phyloP scores from a whole-genome alignment of 2,329 filamentous ascomycete species.

The Ophiocordyceps robertsii region DNA sequence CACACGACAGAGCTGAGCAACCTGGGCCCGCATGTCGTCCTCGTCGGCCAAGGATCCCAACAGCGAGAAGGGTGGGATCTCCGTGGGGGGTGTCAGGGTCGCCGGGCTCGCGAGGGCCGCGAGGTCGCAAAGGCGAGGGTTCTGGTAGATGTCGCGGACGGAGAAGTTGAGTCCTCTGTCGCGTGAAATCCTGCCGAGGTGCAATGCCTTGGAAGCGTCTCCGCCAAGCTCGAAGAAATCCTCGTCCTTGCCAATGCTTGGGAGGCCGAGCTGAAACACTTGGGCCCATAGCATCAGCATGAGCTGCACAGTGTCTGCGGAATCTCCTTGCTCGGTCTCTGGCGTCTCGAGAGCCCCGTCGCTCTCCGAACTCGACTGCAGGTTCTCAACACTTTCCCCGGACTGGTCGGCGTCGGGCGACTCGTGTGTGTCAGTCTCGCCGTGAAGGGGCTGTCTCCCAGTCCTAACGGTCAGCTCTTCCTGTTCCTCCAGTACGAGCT shows the following conservation, averaged over 20 bases:
- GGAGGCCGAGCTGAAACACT: slow-evolving; percentile 14
- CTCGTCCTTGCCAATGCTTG: slow-evolving; percentile 14
- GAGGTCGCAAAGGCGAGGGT: not conserved
- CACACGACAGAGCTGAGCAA: not conserved
- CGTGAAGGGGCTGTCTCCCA: not conserved
- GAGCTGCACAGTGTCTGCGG: slow-evolving; percentile 10
- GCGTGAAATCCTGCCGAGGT: slow-evolving; percentile 13
- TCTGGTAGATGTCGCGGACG: slow-evolving; percentile 7
- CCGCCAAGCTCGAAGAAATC: slow-evolving; percentile 28
- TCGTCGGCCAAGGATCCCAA: not conserved
- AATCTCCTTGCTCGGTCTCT: not conserved
- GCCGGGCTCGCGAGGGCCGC: not conserved
- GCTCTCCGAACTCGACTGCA: not conserved
- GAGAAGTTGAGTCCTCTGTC: slow-evolving; percentile 12
- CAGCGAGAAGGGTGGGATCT: not conserved
- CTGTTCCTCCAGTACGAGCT: not conserved
- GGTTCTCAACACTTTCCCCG: not conserved
- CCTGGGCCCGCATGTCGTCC: not conserved
- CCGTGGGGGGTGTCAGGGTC: not conserved
- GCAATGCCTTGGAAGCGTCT: slow-evolving; percentile 31
- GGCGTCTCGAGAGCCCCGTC: not conserved
- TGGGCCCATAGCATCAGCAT: slow-evolving; percentile 16
- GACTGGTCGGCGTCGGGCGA: not conserved
- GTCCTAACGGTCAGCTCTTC: not conserved
- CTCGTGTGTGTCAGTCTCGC: not conserved